Percentiles rank a stretch among this genome's conserved stretches.
Evolutionary conservation across 106 monocot genomes (phyloP).

Genomic region (Dioscorea dumetorum): DNA sequence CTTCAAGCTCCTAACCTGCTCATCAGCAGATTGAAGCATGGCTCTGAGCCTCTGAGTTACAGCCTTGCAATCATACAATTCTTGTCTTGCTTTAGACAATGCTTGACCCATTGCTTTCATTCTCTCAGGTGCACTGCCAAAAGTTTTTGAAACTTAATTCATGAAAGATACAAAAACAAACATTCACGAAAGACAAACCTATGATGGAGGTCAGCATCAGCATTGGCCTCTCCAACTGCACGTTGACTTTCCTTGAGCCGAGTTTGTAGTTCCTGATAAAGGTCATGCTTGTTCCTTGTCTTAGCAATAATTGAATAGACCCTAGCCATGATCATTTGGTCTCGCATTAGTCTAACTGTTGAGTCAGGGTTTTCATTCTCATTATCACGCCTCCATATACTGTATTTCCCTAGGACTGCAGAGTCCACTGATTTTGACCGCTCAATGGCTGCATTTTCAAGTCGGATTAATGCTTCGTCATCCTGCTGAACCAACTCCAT

Average conservation of each 20-base stretch:
- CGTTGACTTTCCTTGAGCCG: slow-evolving; percentile 64
- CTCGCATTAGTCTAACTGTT: slow-evolving; percentile 46
- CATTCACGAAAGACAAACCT: slow-evolving; percentile 26
- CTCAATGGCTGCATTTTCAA: slow-evolving; percentile 72
- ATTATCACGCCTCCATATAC: slow-evolving; percentile 57
- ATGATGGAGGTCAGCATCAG: slow-evolving; percentile 58
- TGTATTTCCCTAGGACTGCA: slow-evolving; percentile 63
- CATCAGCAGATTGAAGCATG: slow-evolving; percentile 73
- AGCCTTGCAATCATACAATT: slow-evolving; percentile 57
- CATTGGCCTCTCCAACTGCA: slow-evolving; percentile 50
- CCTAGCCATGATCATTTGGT: slow-evolving; percentile 67
- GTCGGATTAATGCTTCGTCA: slow-evolving; percentile 36
- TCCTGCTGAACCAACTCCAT: slow-evolving; percentile 48
- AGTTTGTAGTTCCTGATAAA: slow-evolving; percentile 45
- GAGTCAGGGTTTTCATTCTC: slow-evolving; percentile 68
- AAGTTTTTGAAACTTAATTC: background rate
- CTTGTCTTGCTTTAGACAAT: slow-evolving; percentile 51
- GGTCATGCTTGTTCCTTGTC: slow-evolving; percentile 49
- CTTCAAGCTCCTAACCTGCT: slow-evolving; percentile 58
- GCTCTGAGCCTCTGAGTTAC: slow-evolving; percentile 48
- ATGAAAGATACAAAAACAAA: background rate
- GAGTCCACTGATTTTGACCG: slow-evolving; percentile 62
- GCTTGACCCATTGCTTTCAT: slow-evolving; percentile 66
- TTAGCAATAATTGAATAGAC: slow-evolving; percentile 63
- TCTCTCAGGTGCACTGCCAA: slow-evolving; percentile 39